Evolutionary conservation across 2,329 filamentous ascomycete species (phyloP).

Genomic region (Hymenotorrendiella dingleyae): DNA sequence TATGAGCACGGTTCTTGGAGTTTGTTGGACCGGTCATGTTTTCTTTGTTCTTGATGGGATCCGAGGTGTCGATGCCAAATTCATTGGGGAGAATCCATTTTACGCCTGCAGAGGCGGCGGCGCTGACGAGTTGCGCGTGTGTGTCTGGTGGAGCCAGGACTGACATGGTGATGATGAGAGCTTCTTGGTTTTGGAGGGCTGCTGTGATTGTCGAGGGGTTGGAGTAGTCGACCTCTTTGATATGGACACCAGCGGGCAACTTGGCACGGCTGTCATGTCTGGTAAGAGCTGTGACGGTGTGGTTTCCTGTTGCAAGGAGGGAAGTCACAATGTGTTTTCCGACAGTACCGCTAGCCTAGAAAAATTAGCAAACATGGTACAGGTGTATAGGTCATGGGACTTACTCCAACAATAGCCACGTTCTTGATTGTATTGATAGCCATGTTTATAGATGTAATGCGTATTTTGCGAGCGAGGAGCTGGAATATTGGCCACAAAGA

Average conservation of each 20-base stretch:
- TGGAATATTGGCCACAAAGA: too few species aligned
- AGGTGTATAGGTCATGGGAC: slow-evolving; percentile 17
- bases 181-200: slow-evolving; percentile 48
- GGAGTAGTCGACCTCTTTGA: slow-evolving; percentile 39
- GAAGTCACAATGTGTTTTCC: slow-evolving; percentile 34
- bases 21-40: neutral
- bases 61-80: slow-evolving; percentile 29
- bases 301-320: slow-evolving; percentile 31
- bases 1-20: neutral
- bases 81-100: slow-evolving; percentile 50
- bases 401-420: slow-evolving; percentile 43
- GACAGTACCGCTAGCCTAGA: slow-evolving; percentile 33
- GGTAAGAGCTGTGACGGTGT: slow-evolving; percentile 44
- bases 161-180: slow-evolving; percentile 49
- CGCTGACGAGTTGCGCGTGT: slow-evolving; percentile 44
- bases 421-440: too few species aligned
- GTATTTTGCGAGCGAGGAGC: too few species aligned
- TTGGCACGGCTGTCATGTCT: slow-evolving; percentile 37
- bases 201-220: slow-evolving; percentile 38
- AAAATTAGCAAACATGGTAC: neutral
- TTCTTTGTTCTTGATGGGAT: neutral
- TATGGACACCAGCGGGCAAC: slow-evolving; percentile 35
- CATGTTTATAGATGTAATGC: too few species aligned
- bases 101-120: slow-evolving; percentile 49
- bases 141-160: slow-evolving; percentile 37